A percentile compares a stretch with the other conserved stretches of the same genome.
These are phyloP conservation scores for Pseudogymnoascus sp. DNA, from an alignment of 2,329 filamentous ascomycete species.

Conservation along the genomic window DNA sequence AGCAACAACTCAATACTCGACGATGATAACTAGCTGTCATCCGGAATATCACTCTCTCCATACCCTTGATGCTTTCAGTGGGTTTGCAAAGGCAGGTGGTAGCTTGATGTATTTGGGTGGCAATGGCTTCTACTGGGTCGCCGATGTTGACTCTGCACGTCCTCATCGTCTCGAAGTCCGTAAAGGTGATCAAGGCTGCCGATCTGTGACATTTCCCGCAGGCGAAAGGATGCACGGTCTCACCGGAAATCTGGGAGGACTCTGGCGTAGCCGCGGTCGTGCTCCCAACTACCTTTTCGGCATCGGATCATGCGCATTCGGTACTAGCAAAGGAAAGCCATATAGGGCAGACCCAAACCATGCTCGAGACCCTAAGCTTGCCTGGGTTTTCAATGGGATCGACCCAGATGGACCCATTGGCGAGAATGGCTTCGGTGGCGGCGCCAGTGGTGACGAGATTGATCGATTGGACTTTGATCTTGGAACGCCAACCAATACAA, in stretches of 20 bases:
- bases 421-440: conserved; percentile 25
- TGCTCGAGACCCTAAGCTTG: conserved; percentile 10
- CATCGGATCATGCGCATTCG: conserved; percentile 27
- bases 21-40: conserved; percentile 28
- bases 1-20: conserved; percentile 19
- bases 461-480: conserved; percentile 28
- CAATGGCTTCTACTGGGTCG: conserved; percentile 32
- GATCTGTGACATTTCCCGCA: conserved; percentile 24
- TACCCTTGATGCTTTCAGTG: conserved; percentile 24
- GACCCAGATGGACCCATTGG: conserved; percentile 20
- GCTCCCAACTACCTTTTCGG: conserved; percentile 28
- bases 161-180: conserved; percentile 31
- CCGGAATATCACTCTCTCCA: conserved; percentile 30
- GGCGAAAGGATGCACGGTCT: conserved; percentile 27
- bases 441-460: conserved; percentile 31
- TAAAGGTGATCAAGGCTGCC: conserved; percentile 28
- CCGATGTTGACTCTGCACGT: conserved; percentile 19
- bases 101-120: conserved; percentile 33
- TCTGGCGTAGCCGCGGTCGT: conserved; percentile 29
- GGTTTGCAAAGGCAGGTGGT: conserved; percentile 26
- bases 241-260: conserved; percentile 27
- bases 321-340: conserved; percentile 25
- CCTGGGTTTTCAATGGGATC: neutral
- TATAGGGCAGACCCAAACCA: neutral
- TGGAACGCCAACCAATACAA: conserved; percentile 26